Base-by-base conservation (phyloP, 306 rosid species). In the Glycine latifolia region DNA sequence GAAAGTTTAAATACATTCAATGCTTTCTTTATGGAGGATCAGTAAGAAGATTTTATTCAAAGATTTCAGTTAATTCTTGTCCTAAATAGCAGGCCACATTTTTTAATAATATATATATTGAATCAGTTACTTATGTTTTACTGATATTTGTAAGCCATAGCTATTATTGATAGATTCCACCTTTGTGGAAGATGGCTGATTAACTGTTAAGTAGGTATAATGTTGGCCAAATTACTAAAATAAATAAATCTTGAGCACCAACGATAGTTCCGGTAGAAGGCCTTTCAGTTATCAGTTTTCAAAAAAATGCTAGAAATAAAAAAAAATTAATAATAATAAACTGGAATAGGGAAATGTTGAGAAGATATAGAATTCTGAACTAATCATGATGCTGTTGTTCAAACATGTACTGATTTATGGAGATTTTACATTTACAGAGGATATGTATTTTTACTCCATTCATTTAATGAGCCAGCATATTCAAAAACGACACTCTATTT, bases 401-500 rank as follows among this genome's bases (percentile, higher is more conserved):
- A 52, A 55, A 75, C 53, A 72, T 50, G 17, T 14, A 62, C 39
- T 47, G 73, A 78, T 48, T 26, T 67, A 8, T 31, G 53, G 48
- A 62, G 81, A 48, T 59, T 26, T 17, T 39, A 60, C 44, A 54
- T 82, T 37, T 79, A 76, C 82, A 86, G 10, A 69, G 6, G 43
- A 80, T 13, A 73, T 8, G 14, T 35, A 58, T 6, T 79, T 14
- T 49, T 1, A 59, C 55, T 35, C 68, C 11, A 67, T 16, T 50
- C 33, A 7, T 67, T 47, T 68, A 91, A 67, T 90, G 87, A 41
- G 89, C 77, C 4, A 89, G 82, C 84, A 95, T 86, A 76, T 93
- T 93, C 26, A 95, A 83, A 48, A 90, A 89, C 8, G 86, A 88
- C 79, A 95, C 99, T 87, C 97, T 93, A 48, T 93, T 86, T 79